Conservation (phyloP, 495 filamentous ascomycete species). For the Aspergillus diversus region DNA sequence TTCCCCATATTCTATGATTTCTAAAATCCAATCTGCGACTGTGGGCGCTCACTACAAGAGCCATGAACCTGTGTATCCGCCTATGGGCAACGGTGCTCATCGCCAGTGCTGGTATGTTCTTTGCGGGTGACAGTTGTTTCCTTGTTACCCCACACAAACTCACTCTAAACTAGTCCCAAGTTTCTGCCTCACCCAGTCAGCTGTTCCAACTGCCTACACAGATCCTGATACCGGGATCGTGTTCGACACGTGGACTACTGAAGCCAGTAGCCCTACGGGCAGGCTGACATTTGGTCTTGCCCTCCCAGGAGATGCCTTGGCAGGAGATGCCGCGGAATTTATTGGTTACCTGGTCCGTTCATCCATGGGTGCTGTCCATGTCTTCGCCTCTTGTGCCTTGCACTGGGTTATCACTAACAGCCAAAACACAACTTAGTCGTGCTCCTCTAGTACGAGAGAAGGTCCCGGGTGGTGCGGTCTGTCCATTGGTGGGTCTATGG, state of each 20-base stretch:
- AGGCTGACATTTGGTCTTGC: conserved; percentile 24
- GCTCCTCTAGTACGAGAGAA: conserved; percentile 8
- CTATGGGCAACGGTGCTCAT: too few relatives aligned
- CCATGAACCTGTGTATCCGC: too few relatives aligned
- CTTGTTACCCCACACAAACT: too few relatives aligned
- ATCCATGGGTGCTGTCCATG: too few relatives aligned
- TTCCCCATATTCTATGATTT: too few relatives aligned
- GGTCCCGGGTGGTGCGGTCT: conserved; percentile 25
- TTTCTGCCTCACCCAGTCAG: conserved; percentile 14
- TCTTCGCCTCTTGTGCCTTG: neutral
- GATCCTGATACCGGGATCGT: conserved; percentile 24
- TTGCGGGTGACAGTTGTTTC: too few relatives aligned
- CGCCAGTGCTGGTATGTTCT: too few relatives aligned
- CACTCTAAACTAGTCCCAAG: too few relatives aligned
- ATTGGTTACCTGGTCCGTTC: conserved; percentile 24
- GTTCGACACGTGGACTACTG: conserved; percentile 24
- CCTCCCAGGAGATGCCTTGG: conserved; percentile 17
- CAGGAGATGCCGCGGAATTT: conserved; percentile 21
- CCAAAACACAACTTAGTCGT: conserved; percentile 8
- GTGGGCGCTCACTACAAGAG: too few relatives aligned
- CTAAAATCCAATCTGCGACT: too few relatives aligned
- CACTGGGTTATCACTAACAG: neutral
- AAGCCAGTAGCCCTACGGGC: conserved; percentile 4
- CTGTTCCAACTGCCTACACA: conserved; percentile 16
- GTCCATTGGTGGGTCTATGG: conserved; percentile 18